phyloP scores from a whole-genome alignment of 148 eudicot genomes.

The Cornus controversa region DNA sequence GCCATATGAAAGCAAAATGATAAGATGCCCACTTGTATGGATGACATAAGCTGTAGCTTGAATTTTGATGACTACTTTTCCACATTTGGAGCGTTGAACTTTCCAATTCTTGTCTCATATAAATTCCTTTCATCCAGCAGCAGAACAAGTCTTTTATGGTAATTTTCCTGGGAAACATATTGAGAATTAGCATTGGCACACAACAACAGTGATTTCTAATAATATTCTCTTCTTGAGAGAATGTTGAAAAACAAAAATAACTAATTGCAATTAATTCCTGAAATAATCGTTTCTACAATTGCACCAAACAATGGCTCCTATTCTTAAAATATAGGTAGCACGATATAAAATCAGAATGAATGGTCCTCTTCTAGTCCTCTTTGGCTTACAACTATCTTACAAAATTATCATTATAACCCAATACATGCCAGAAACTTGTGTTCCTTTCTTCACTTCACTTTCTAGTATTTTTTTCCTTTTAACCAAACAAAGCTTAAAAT shows the following conservation, averaged over 20 bases:
- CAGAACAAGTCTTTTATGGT: constrained; percentile 55
- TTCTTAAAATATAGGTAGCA: not conserved
- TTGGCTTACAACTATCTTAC: too few species aligned
- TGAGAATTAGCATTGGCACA: not conserved
- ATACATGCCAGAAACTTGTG: too few species aligned
- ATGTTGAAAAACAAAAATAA: too few species aligned
- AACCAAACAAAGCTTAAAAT: too few species aligned
- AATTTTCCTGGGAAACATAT: constrained; percentile 43
- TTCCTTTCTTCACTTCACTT: too few species aligned
- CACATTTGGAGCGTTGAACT: constrained; percentile 67
- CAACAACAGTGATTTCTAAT: not conserved
- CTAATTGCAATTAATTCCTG: too few species aligned
- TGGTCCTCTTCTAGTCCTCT: too few species aligned
- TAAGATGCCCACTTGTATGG: not conserved
- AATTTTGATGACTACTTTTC: constrained; percentile 14
- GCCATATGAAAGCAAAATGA: not conserved
- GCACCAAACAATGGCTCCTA: too few species aligned
- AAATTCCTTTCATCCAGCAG: constrained; percentile 94
- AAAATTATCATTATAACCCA: too few species aligned
- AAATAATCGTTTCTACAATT: too few species aligned
- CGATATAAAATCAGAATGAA: not conserved
- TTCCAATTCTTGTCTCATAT: constrained; percentile 96
- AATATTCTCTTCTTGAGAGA: not conserved
- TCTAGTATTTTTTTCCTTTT: too few species aligned
- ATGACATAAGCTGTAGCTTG: not conserved